Evolutionary conservation across 2,329 filamentous ascomycete species (phyloP), one percentile per base, ranked within the genome.

Genomic region (Trichophyton schoenleinii): DNA sequence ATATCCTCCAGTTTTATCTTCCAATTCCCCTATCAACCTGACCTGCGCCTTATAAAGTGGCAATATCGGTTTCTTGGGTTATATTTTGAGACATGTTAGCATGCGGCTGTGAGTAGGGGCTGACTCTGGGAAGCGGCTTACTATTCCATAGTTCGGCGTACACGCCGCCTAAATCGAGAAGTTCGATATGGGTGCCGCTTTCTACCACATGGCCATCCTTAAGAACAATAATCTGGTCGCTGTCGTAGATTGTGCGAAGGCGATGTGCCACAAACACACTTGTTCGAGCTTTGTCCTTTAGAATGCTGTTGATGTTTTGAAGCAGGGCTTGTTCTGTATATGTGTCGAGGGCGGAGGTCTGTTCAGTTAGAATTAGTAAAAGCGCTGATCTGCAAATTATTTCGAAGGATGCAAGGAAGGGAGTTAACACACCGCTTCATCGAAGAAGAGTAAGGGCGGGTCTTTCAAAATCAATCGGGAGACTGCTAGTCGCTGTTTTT

Each of bases 211-310:
- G 79, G 0, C 94, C 94, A 63, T 88, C 86, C 70, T 86, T 87
- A 61, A 97, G 77, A 42, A 97, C 94, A 68, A 97, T 91, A 67
- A 97, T 97, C 68, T 91, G 78, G 74, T 97, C 88, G 44, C 89
- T 89, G 69, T 97, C 94, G 69, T 89, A 95, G 66, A 99, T 96
- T 0, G 94, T 97, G 59, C 92, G 83, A 63, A 99, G 77, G 18
- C 94, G 83, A 73, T 97, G 94, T 5, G 94, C 94, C 3, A 99
- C 88, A 70, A 97, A 97, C 0, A 99, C 89, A 67, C 91, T 96
- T 0, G 94, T 97, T 61, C 91, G 83, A 2, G 80, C 79, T 77
- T 95, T 96, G 69, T 96, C 91, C 67, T 87, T 87, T 60, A 97
- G 78, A 60, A 97, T 94, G 66, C 87, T 87, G 73, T 96, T 96